Percentiles rank a stretch among this genome's conserved stretches.
Evolutionary conservation across 148 eudicot species (phyloP).

Genomic region (Salicornia ramosissima): DNA sequence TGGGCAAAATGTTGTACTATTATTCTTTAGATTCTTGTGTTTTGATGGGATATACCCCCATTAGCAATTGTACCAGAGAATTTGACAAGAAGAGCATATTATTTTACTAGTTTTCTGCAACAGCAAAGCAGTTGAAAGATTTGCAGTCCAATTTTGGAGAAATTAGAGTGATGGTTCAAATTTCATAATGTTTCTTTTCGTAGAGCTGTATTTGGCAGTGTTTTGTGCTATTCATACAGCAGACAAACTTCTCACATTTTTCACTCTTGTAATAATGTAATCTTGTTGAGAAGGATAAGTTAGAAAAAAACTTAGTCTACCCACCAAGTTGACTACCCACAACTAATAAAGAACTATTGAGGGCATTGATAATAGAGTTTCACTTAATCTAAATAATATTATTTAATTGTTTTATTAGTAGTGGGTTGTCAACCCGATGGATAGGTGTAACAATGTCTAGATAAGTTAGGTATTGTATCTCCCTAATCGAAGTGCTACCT

Average conservation of each 20-base stretch:
- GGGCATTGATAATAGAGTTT: too few species aligned
- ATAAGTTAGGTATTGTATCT: too few species aligned
- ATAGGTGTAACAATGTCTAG: too few species aligned
- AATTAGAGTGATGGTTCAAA: neutral
- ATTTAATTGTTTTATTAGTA: too few species aligned
- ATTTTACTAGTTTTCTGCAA: constrained; percentile 1
- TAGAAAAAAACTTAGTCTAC: too few species aligned
- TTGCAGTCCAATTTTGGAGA: neutral
- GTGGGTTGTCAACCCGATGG: too few species aligned
- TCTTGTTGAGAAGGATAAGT: too few species aligned
- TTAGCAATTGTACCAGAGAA: constrained; percentile 6
- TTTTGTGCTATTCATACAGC: neutral
- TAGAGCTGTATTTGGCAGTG: neutral
- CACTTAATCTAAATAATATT: too few species aligned
- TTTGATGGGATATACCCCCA: constrained; percentile 6
- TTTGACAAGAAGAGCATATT: constrained; percentile 1
- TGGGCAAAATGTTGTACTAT: constrained; percentile 6
- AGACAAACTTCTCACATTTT: neutral
- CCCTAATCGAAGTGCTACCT: too few species aligned
- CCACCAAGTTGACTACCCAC: too few species aligned
- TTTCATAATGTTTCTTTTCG: neutral
- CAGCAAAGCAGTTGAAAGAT: neutral
- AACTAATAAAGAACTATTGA: too few species aligned
- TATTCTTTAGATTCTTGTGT: constrained; percentile 7
- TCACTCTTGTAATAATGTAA: too few species aligned